A percentile compares a stretch with the other conserved stretches of the same genome.
Conservation (phyloP, 148 eudicot species). For the Diospyros lotus region DNA sequence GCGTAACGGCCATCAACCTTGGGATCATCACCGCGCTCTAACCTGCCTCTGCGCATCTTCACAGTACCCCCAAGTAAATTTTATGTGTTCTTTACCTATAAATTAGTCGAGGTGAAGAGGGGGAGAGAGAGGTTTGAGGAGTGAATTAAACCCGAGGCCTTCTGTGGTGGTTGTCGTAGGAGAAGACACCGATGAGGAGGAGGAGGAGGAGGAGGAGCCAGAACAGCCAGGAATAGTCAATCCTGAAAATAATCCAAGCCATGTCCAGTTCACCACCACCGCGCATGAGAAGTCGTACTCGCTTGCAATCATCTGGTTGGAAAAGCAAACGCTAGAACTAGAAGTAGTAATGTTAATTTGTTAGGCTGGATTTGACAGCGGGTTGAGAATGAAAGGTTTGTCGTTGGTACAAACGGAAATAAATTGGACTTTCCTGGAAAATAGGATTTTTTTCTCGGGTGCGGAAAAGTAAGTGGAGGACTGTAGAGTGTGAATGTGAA, state of each 20-base stretch:
- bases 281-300: constrained; percentile 34
- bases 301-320: constrained; percentile 24
- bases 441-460: not conserved
- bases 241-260: constrained; percentile 71
- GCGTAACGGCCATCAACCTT: constrained; percentile 25
- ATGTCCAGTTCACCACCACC: constrained; percentile 31
- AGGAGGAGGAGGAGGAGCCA: constrained; percentile 63
- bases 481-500: not conserved
- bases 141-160: constrained; percentile 47
- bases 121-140: not conserved
- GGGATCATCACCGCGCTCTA: constrained; percentile 18
- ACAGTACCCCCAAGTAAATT: not conserved
- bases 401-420: not conserved
- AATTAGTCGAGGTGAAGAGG: too few relatives aligned
- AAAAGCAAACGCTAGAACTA: not conserved
- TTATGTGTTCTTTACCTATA: too few relatives aligned
- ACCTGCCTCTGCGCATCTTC: constrained; percentile 29
- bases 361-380: constrained; percentile 10
- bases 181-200: constrained; percentile 59
- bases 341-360: not conserved
- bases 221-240: constrained; percentile 67
- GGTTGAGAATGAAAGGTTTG: not conserved
- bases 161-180: constrained; percentile 72
- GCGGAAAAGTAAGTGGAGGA: not conserved
- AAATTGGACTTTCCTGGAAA: not conserved